Conservation (phyloP, 2,329 filamentous ascomycete genomes). For the Paradendryphiella salina region DNA sequence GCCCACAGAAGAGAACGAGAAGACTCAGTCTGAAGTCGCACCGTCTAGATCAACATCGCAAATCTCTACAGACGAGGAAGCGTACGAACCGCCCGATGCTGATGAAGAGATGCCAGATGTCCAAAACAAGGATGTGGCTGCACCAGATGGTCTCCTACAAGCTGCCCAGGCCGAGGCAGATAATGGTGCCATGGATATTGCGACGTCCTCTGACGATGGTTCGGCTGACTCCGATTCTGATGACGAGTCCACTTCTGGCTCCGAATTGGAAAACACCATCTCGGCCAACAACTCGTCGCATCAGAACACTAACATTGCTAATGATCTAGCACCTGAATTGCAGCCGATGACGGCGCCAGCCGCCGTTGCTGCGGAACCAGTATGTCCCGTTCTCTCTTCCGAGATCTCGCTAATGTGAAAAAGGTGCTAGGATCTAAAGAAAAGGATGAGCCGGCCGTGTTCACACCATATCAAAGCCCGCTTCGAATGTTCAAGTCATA, state of each 20-base stretch:
- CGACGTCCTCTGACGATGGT: slow-evolving; percentile 32
- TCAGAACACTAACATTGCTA: slow-evolving; percentile 30
- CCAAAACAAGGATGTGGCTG: neutral
- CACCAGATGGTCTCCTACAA: neutral
- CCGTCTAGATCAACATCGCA: slow-evolving; percentile 18
- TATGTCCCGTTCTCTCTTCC: slow-evolving; percentile 20
- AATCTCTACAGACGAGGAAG: slow-evolving; percentile 29
- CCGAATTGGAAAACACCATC: slow-evolving; percentile 13
- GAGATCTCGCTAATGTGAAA: slow-evolving; percentile 21
- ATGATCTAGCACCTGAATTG: slow-evolving; percentile 49
- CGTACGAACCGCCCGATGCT: slow-evolving; percentile 40
- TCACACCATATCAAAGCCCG: slow-evolving; percentile 77
- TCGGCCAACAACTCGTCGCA: slow-evolving; percentile 17
- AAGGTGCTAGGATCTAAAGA: slow-evolving; percentile 20
- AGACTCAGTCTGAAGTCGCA: slow-evolving; percentile 3
- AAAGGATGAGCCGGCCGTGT: slow-evolving; percentile 37
- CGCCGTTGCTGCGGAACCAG: slow-evolving; percentile 15
- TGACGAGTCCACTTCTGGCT: slow-evolving; percentile 22
- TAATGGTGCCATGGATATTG: slow-evolving; percentile 44
- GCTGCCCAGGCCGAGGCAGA: slow-evolving; percentile 25
- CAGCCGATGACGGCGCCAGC: slow-evolving; percentile 31
- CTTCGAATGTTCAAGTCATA: slow-evolving; percentile 82
- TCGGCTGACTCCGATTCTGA: slow-evolving; percentile 30
- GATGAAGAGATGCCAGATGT: slow-evolving; percentile 24
- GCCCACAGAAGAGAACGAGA: slow-evolving; percentile 8